A percentile compares a stretch with the other conserved stretches of the same genome.
Evolutionary conservation across 345 rosid genomes (phyloP).

Genomic region (Syzygium grande): DNA sequence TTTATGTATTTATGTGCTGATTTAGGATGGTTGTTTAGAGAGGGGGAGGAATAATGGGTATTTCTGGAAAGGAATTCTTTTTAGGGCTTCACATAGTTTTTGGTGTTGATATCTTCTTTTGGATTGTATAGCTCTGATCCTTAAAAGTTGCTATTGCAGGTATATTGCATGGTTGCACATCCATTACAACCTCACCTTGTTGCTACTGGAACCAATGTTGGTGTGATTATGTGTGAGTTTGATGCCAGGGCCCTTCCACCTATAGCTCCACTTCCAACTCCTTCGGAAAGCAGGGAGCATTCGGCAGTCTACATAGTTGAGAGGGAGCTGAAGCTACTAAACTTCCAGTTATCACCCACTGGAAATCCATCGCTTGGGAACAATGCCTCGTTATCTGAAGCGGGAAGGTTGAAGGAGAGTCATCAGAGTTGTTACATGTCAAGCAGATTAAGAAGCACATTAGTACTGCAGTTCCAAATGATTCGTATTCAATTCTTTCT

Average conservation of each 20-base stretch:
- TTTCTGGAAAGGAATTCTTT: neutral
- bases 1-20: neutral
- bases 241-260: conserved; percentile 93
- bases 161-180: conserved; percentile 97
- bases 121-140: conserved; percentile 7
- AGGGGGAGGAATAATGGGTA: neutral
- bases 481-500: conserved; percentile 92
- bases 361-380: conserved; percentile 85
- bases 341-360: conserved; percentile 76
- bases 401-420: conserved; percentile 72
- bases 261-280: conserved; percentile 76
- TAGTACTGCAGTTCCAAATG: conserved; percentile 93
- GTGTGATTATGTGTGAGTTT: conserved; percentile 91
- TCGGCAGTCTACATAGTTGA: conserved; percentile 82
- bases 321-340: conserved; percentile 80
- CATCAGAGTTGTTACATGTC: conserved; percentile 61
- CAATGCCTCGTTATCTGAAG: conserved; percentile 77
- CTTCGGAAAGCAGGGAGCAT: conserved; percentile 85
- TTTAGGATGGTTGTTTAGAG: neutral
- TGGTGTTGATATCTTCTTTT: neutral
- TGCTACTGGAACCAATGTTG: conserved; percentile 91
- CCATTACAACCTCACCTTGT: conserved; percentile 97
- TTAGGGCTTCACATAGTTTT: neutral
- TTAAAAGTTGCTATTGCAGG: conserved; percentile 41
- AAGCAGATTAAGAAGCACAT: conserved; percentile 87